phyloP scores from a whole-genome alignment of 495 filamentous ascomycete species.

The Xanthoparmelia taractica region DNA sequence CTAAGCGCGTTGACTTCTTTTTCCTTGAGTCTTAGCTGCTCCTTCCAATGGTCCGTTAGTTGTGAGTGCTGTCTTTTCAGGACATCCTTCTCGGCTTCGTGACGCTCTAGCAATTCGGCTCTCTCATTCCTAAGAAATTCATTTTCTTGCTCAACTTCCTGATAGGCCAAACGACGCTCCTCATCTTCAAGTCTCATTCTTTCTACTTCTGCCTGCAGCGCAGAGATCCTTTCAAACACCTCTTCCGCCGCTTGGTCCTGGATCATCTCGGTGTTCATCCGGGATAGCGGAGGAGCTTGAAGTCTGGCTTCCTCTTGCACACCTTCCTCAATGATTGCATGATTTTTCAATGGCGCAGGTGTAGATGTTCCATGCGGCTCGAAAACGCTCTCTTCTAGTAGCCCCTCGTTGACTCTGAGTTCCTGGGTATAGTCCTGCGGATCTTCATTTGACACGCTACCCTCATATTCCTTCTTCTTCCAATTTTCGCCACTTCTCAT shows the following conservation, averaged over 20 bases:
- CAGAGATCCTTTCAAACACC: constrained; percentile 23
- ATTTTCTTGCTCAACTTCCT: constrained; percentile 11
- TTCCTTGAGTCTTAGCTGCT: constrained; percentile 10
- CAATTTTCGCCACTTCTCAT: constrained; percentile 36
- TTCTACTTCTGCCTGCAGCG: constrained; percentile 25
- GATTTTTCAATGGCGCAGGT: constrained; percentile 14
- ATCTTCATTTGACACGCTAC: constrained; percentile 14
- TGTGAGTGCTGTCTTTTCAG: constrained; percentile 7
- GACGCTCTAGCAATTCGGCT: background rate
- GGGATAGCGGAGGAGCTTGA: constrained; percentile 17
- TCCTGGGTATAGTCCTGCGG: constrained; percentile 10
- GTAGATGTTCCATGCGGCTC: constrained; percentile 22
- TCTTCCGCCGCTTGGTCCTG: constrained; percentile 21
- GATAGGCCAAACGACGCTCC: constrained; percentile 7
- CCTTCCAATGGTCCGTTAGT: constrained; percentile 10
- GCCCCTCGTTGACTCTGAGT: background rate
- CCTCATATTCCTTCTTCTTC: constrained; percentile 25
- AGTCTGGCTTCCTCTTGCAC: constrained; percentile 9
- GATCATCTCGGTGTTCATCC: constrained; percentile 17
- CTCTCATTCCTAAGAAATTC: constrained; percentile 3
- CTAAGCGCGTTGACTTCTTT: background rate
- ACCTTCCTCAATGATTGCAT: constrained; percentile 6
- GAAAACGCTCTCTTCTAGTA: constrained; percentile 20
- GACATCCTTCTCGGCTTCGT: constrained; percentile 1
- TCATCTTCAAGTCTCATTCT: constrained; percentile 21